phyloP scores from a whole-genome alignment of 805 yeast species.

The Wickerhamomyces rabaulensis region DNA sequence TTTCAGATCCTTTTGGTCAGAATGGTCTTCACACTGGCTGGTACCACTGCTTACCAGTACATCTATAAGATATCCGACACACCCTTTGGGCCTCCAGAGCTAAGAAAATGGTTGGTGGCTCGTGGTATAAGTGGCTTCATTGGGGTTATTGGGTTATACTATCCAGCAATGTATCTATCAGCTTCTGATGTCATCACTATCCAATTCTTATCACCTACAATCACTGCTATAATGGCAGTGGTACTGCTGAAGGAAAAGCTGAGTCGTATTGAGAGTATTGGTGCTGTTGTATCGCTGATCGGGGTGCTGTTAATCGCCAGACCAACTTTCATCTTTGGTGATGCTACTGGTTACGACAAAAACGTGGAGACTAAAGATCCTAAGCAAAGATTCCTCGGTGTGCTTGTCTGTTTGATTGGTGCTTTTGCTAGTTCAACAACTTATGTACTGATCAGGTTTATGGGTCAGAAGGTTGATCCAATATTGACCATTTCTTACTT shows the following conservation, averaged over 20 bases:
- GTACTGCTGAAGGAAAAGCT: conserved; percentile 55
- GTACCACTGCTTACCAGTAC: conserved; percentile 51
- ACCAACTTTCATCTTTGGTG: conserved; percentile 63
- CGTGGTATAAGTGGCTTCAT: conserved; percentile 71
- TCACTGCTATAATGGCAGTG: conserved; percentile 66
- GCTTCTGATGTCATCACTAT: conserved; percentile 74
- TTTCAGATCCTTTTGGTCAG: conserved; percentile 67
- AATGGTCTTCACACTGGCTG: conserved; percentile 60
- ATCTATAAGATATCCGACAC: conserved; percentile 47
- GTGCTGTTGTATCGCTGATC: conserved; percentile 55
- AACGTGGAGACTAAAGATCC: conserved; percentile 45
- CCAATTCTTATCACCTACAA: conserved; percentile 65
- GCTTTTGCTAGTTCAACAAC: conserved; percentile 62
- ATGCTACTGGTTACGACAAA: conserved; percentile 25
- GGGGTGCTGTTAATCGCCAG: conserved; percentile 77
- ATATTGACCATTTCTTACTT: conserved; percentile 68
- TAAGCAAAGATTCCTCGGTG: conserved; percentile 49
- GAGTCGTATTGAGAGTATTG: conserved; percentile 54
- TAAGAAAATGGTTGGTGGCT: conserved; percentile 43
- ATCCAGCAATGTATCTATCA: conserved; percentile 60
- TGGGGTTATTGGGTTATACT: conserved; percentile 73
- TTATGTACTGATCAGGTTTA: conserved; percentile 57
- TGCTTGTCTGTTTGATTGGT: conserved; percentile 54
- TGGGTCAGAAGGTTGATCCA: conserved; percentile 73
- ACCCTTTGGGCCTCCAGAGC: conserved; percentile 60